phyloP scores from a whole-genome alignment of 768 basidiomycete genomes.

The Suillus alpinus region DNA sequence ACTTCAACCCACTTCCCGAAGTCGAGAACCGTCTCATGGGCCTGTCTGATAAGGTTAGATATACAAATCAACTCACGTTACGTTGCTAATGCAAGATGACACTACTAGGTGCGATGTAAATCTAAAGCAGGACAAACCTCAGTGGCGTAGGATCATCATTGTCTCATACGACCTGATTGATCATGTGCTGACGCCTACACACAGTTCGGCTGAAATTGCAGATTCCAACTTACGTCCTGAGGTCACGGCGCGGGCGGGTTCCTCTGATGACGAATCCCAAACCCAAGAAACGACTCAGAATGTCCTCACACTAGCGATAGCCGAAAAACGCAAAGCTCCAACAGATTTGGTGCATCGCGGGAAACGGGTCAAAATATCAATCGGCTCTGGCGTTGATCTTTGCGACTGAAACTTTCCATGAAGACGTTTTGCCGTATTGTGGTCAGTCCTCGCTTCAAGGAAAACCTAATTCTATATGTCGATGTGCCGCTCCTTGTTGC shows the following conservation, averaged over 20 bases:
- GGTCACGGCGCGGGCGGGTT: conserved; percentile 4
- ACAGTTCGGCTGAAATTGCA: not conserved
- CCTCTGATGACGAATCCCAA: conserved; percentile 28
- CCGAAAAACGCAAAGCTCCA: conserved; percentile 33
- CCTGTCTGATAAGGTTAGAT: conserved; percentile 54
- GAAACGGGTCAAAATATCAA: conserved; percentile 74
- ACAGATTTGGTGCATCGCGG: conserved; percentile 12
- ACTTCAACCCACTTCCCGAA: conserved; percentile 61
- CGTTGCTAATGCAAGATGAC: not conserved
- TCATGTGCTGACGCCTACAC: not conserved
- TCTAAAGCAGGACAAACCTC: not conserved
- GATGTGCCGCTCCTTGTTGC: not conserved
- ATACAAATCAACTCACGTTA: not conserved
- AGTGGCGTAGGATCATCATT: conserved; percentile 5
- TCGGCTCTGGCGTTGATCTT: conserved; percentile 67
- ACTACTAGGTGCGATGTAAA: not conserved
- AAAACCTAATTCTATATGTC: not conserved
- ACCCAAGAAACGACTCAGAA: conserved; percentile 41
- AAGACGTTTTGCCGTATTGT: conserved; percentile 5
- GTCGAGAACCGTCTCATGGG: conserved; percentile 62
- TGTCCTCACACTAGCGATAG: conserved; percentile 11
- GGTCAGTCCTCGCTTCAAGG: not conserved
- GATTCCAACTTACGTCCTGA: not conserved
- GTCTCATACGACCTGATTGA: not conserved
- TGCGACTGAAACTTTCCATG: conserved; percentile 50